Conservation (phyloP, 176 grass and related monocot species). For the Thinopyrum elongatum region DNA sequence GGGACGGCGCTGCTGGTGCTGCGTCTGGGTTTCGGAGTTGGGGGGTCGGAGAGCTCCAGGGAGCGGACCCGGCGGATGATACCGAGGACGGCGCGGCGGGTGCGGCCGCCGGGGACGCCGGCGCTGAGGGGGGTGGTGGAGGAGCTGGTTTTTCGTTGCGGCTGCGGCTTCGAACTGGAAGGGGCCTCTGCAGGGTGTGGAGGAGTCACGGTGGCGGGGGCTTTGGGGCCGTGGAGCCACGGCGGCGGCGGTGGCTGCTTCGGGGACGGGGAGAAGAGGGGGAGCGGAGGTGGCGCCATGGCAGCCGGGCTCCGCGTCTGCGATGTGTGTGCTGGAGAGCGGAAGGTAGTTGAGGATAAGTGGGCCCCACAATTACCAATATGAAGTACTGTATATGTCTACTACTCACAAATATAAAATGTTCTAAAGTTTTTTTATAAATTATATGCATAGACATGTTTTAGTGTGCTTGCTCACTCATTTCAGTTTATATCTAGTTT, state of each 20-base stretch:
- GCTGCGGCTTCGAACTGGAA: not conserved
- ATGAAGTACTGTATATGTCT: too few species aligned
- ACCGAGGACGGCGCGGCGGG: conserved; percentile 46
- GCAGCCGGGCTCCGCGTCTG: not conserved
- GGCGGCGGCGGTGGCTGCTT: conserved; percentile 28
- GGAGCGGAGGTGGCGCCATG: conserved; percentile 43
- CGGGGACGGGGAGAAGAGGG: conserved; percentile 34
- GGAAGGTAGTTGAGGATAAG: not conserved
- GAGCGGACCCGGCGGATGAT: conserved; percentile 62
- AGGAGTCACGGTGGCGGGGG: not conserved
- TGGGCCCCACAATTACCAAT: not conserved
- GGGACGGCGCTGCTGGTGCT: not conserved
- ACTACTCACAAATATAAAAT: too few species aligned
- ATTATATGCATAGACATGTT: too few species aligned
- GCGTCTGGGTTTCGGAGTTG: not conserved
- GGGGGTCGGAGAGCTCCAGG: conserved; percentile 40
- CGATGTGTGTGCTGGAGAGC: not conserved
- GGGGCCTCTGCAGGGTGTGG: not conserved
- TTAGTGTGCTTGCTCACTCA: too few species aligned
- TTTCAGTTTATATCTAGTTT: too few species aligned
- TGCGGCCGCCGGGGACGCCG: conserved; percentile 52
- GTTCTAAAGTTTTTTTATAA: too few species aligned
- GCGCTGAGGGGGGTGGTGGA: conserved; percentile 42
- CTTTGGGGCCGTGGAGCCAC: conserved; percentile 32
- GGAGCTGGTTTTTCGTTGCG: not conserved